A percentile compares a stretch with the other conserved stretches of the same genome.
Conservation (phyloP, 169 alveolate genomes). For the Hepatocystis sp. region DNA sequence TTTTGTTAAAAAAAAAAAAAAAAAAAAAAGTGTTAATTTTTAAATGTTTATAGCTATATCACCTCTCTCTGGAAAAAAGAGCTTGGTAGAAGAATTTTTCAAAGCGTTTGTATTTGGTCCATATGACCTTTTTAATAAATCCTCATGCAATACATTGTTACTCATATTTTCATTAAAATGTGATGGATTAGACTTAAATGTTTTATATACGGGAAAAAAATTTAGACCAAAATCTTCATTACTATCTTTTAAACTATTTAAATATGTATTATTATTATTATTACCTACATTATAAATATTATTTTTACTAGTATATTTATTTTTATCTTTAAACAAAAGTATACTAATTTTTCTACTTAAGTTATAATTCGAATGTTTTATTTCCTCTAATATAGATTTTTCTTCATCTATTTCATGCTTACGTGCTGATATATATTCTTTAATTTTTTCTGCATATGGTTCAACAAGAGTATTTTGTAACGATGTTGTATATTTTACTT, state of each 20-base stretch:
- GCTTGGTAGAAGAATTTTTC: conserved; percentile 16
- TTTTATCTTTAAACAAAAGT: conserved; percentile 9
- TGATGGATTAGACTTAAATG: conserved; percentile 48
- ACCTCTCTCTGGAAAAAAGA: conserved; percentile 57
- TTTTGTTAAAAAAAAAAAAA: neutral
- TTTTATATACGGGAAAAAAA: conserved; percentile 65
- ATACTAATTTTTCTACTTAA: conserved; percentile 8
- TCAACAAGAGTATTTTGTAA: conserved; percentile 54
- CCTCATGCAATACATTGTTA: conserved; percentile 30
- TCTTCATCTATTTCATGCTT: conserved; percentile 43
- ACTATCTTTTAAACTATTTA: conserved; percentile 29
- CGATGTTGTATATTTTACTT: conserved; percentile 28
- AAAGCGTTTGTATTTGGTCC: conserved; percentile 12
- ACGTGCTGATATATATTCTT: conserved; percentile 26
- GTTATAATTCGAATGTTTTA: conserved; percentile 31
- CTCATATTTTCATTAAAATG: conserved; percentile 43
- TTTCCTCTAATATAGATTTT: conserved; percentile 38
- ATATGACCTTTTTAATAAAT: conserved; percentile 23
- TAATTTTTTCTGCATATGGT: conserved; percentile 58
- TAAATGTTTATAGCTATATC: neutral
- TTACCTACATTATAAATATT: neutral
- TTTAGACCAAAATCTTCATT: conserved; percentile 31
- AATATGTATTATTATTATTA: conserved; percentile 12
- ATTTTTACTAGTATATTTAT: too few relatives aligned
- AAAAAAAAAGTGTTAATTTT: neutral